phyloP scores from a whole-genome alignment of 2,329 filamentous ascomycete genomes.

The Didymella sp. region DNA sequence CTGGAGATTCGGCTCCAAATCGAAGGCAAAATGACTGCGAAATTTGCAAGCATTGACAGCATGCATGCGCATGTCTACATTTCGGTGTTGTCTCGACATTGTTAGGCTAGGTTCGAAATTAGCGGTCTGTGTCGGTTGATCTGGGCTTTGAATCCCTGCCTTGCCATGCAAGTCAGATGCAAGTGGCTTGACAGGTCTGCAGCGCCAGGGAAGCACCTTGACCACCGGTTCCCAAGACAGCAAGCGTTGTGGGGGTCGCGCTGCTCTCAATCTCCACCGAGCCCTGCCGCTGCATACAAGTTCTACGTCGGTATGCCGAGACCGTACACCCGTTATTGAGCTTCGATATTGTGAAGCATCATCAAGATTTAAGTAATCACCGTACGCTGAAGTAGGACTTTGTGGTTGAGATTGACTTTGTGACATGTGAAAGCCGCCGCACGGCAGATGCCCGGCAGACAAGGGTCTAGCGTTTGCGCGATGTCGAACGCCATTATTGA shows the following conservation, averaged over 20 bases:
- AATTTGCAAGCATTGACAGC: conserved; percentile 15
- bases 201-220: conserved; percentile 25
- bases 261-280: conserved; percentile 9
- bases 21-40: conserved; percentile 11
- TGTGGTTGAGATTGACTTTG: neutral
- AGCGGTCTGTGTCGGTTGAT: conserved; percentile 22
- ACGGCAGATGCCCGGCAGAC: conserved; percentile 17
- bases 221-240: conserved; percentile 29
- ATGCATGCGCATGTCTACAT: conserved; percentile 6
- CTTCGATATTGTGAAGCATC: neutral
- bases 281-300: conserved; percentile 1
- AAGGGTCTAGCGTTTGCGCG: conserved; percentile 25
- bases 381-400: neutral
- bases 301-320: neutral
- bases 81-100: neutral
- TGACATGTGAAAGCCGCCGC: conserved; percentile 26
- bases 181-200: conserved; percentile 35
- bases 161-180: conserved; percentile 37
- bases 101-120: conserved; percentile 12
- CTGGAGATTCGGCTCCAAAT: neutral
- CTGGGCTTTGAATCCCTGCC: conserved; percentile 33
- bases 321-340: neutral
- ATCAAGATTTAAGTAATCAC: neutral
- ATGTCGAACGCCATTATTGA: conserved; percentile 22
- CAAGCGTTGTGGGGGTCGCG: conserved; percentile 22